Evolutionary conservation across 148 eudicot species (phyloP).

Genomic region (Vaccinium vitisidaea): DNA sequence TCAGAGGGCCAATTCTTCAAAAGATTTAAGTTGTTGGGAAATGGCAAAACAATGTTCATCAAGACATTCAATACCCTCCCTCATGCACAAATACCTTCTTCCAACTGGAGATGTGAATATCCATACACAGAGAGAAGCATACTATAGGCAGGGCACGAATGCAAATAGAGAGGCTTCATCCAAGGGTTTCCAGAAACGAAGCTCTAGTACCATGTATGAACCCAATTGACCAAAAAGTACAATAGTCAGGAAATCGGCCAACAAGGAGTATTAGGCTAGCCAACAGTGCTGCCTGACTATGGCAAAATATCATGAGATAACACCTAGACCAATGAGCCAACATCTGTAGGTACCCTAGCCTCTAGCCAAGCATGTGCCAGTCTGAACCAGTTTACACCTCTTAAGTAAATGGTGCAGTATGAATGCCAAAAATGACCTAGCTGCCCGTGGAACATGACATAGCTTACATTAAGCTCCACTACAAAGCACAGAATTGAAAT

Average conservation of each 20-base stretch:
- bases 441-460: not conserved
- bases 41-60: not conserved
- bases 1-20: not conserved
- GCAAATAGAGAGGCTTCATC: not conserved
- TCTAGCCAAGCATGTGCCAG: not conserved
- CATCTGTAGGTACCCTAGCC: not conserved
- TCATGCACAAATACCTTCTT: not conserved
- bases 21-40: not conserved
- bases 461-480: slow-evolving; percentile 6
- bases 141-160: not conserved
- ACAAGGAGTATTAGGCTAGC: not conserved
- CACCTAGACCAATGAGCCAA: not conserved
- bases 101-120: not conserved
- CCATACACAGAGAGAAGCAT: not conserved
- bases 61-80: not conserved
- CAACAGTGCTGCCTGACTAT: not conserved
- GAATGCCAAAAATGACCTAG: not conserved
- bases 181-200: not conserved
- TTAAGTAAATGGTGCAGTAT: not conserved
- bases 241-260: not conserved
- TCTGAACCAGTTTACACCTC: not conserved
- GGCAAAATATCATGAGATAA: not conserved
- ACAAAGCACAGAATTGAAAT: not conserved
- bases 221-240: not conserved
- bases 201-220: not conserved